Base-by-base conservation (phyloP, 805 yeast species). In the Jamesozyma lodderae region DNA sequence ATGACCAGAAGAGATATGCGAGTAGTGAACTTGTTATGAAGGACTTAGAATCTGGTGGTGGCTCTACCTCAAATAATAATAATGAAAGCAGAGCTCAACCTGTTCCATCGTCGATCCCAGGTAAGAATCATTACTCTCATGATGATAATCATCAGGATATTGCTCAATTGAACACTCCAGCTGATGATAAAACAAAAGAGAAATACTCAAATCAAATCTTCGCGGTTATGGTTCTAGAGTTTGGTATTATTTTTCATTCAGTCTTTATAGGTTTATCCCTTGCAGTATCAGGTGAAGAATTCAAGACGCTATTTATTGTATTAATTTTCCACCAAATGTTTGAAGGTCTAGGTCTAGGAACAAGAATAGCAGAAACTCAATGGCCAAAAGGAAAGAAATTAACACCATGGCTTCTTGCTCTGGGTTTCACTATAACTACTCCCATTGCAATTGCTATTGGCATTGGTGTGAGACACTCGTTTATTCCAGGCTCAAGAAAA, bases 331-430 rank as follows among this genome's bases (percentile, higher is more conserved):
- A 81, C 59, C 90, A 81, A 59, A 68, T 77, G 52, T 82, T 81
- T 52, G 90, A 81, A 64, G 90, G 90, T 45, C 67, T 81, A 38
- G 90, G 90, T 48, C 68, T 81, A 45, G 88, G 90, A 23, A 69
- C 88, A 9, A 70, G 92, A 55, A 59, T 79, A 34, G 75, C 82
- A 1, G 67, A 69, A 26, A 73, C 77, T 15, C 63, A 67, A 2
- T 79, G 79, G 73, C 80, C 81, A 7, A 45, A 49, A 19, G 38
- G 35, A 31, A 61, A 57, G 45, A 58, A 53, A 40, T 55, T 63
- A 38, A 69, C 70, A 35, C 60, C 60, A 19, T 77, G 71, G 59
- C 43, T 64, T 1, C 57, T 75, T 41, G 72, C 73, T 32, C 14
- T 66, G 22, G 75, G 63, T 8, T 79, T 73, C 49, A 68, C 75